Conservation (phyloP, 192 early-diverging fungal genomes). For the Linnemannia hyalina region DNA sequence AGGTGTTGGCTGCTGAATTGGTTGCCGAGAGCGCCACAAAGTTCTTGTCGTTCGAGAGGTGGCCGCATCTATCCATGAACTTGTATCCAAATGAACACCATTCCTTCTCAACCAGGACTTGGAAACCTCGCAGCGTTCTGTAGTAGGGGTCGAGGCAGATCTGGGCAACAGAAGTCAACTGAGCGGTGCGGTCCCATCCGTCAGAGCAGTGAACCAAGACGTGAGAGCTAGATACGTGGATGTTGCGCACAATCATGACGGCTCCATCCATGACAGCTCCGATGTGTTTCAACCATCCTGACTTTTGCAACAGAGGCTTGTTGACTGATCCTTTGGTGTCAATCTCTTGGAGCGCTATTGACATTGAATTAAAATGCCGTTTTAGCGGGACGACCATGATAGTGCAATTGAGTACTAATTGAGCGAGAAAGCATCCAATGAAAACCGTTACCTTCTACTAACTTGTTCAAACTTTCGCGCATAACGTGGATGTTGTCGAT, state of each 20-base stretch:
- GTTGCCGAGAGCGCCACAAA: slow-evolving; percentile 68
- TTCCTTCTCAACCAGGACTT: slow-evolving; percentile 94
- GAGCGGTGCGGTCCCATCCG: slow-evolving; percentile 98
- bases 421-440: background rate
- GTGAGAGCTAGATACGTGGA: slow-evolving; percentile 82
- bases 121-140: slow-evolving; percentile 93
- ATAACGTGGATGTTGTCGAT: slow-evolving; percentile 99
- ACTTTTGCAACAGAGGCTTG: slow-evolving; percentile 70
- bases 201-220: slow-evolving; percentile 98
- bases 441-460: slow-evolving; percentile 80
- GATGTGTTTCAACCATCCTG: slow-evolving; percentile 93
- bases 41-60: slow-evolving; percentile 82
- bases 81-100: slow-evolving; percentile 99
- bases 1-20: slow-evolving; percentile 69
- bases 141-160: slow-evolving; percentile 97
- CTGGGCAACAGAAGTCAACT: slow-evolving; percentile 89
- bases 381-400: background rate
- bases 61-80: slow-evolving; percentile 93
- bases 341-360: slow-evolving; percentile 65
- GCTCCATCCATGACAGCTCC: slow-evolving; percentile 85
- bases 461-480: slow-evolving; percentile 85
- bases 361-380: background rate
- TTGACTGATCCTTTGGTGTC: slow-evolving; percentile 63
- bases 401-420: background rate
- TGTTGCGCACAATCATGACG: slow-evolving; percentile 80